Evolutionary conservation across 257 asterid genomes (phyloP), one percentile per base, ranked within the genome.

Genomic region (Penstemon davidsonii): DNA sequence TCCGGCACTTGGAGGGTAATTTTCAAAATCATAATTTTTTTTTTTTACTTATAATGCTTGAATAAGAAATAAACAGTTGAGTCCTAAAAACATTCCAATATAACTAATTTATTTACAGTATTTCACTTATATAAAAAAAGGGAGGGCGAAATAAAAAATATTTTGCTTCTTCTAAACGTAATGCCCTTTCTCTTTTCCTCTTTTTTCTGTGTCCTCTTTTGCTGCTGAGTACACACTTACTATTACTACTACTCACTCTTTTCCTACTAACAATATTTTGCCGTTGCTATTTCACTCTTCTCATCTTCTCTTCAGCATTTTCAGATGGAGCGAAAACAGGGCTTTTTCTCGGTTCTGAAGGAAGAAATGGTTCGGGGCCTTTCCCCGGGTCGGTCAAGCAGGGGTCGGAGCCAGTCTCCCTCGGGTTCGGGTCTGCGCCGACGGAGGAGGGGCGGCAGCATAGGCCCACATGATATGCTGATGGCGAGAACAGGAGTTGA

Each of bases 281-380:
- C 2, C 33, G 33, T 25, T 25, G 33, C 2, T 25, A 25, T 25
- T 25, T 25, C 33, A 25, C 33, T 25, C 33, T 25, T 25, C 33
- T 25, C 33, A 25, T 25, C 33, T 25, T 25, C 33, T 25, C 33
- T 25, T 25, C 54, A 25, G 33, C 37, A 56, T 66, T 67, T n/a
- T 50, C 62, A 44, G 71, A 83, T 85, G 92, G 88, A 86, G 65
- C 86, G 79, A 40, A 76, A 72, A 66, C 83, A 81, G 66, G 84
- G 92, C 0, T 81, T 83, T 12, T 86, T 83, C 76, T 79, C 87
- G 1, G 59, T 84, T 47, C 72, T 81, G 5, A 83, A 76, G 74
- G 83, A 70, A 25, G 92, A 80, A 64, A 62, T 81, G 9, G 85
- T 67, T 5, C 83, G 89, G 10, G 89, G 91, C 1, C 76, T 83